Conservation (phyloP, 331 rosid species). For the Spiraea crenata region DNA sequence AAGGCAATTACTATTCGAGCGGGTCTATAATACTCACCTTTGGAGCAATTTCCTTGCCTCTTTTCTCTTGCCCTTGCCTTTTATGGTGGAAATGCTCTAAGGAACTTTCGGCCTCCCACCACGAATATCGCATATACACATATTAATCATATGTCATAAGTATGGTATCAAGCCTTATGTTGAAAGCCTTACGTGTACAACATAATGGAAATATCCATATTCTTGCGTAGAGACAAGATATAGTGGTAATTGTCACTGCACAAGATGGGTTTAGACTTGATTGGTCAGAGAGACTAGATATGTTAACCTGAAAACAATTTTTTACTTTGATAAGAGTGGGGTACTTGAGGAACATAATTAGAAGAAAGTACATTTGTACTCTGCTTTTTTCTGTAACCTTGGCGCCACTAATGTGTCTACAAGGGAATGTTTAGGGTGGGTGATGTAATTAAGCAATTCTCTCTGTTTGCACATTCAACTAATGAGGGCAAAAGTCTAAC, state of each 20-base stretch:
- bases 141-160: no score
- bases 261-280: background rate
- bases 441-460: background rate
- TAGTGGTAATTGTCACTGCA: background rate
- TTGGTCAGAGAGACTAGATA: background rate
- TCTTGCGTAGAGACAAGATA: background rate
- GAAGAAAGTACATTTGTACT: background rate
- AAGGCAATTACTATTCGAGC: no score
- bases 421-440: slow-evolving; percentile 18
- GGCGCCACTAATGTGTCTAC: slow-evolving; percentile 17
- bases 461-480: background rate
- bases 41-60: no score
- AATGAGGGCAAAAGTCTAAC: background rate
- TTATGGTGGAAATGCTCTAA: no score
- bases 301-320: background rate
- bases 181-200: no score
- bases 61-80: no score
- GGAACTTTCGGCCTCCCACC: no score
- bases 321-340: slow-evolving; percentile 1
- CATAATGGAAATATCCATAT: no score
- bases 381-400: background rate
- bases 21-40: no score
- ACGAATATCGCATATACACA: no score
- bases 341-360: slow-evolving; percentile 7
- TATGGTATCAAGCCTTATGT: no score